Evolutionary conservation across 176 grass and related monocot species (phyloP).

Genomic region (Triticum dicoccoides): DNA sequence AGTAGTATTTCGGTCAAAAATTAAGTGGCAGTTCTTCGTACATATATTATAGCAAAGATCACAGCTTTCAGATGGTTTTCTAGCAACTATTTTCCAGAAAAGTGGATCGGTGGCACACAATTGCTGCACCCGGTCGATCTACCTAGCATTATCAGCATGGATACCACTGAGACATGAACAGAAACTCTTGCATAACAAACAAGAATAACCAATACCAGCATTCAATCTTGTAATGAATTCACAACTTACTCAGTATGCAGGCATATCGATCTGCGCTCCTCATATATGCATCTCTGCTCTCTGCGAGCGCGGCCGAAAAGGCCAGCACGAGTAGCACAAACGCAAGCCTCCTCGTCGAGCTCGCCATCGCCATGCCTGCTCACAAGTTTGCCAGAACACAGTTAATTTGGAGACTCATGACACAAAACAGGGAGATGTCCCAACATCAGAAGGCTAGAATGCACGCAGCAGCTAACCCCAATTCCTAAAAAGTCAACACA

Average conservation of each 20-base stretch:
- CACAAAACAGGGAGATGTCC: not conserved
- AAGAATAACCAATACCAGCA: not conserved
- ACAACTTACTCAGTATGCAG: slow-evolving; percentile 37
- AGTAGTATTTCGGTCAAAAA: too few relatives aligned
- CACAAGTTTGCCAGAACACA: not conserved
- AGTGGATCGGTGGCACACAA: not conserved
- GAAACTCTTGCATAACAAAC: not conserved
- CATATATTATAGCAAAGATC: not conserved
- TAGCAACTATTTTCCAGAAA: not conserved
- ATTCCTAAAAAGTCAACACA: not conserved
- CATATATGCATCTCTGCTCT: slow-evolving; percentile 8
- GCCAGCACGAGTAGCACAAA: slow-evolving; percentile 30
- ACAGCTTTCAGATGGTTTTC: not conserved
- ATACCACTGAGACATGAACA: not conserved
- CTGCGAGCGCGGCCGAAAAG: not conserved
- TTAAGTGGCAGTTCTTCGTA: not conserved
- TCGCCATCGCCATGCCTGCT: slow-evolving; percentile 29
- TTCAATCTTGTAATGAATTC: not conserved
- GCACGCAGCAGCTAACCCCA: not conserved
- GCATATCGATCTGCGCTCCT: slow-evolving; percentile 6
- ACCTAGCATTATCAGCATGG: not conserved
- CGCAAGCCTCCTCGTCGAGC: not conserved
- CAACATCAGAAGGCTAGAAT: not conserved
- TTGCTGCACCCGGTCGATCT: not conserved
- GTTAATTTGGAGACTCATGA: slow-evolving; percentile 5